These are phyloP conservation scores for Suillus sp. DNA, from an alignment of 768 basidiomycete genomes.

Conservation along the genomic window DNA sequence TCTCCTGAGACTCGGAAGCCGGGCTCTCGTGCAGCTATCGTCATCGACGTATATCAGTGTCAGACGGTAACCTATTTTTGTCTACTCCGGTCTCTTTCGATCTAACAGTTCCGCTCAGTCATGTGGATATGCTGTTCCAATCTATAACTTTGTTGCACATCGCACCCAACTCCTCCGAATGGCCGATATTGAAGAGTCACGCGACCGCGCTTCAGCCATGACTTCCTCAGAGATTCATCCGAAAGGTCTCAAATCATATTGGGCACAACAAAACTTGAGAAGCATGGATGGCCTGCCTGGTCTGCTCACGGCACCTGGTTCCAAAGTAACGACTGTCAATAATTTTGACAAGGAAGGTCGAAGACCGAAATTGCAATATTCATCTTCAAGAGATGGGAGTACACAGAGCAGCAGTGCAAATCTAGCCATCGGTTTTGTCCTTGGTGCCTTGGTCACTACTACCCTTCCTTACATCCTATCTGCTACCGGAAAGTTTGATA, in stretches of 20 bases:
- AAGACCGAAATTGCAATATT: conserved; percentile 15
- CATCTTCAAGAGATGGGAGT: not conserved
- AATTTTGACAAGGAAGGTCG: conserved; percentile 21
- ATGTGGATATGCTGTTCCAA: conserved; percentile 66
- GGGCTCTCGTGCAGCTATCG: conserved; percentile 62
- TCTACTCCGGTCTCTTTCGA: not conserved
- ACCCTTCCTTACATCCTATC: conserved; percentile 11
- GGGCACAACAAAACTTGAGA: conserved; percentile 47
- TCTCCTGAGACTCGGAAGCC: conserved; percentile 48
- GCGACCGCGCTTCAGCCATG: conserved; percentile 32
- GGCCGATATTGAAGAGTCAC: conserved; percentile 43
- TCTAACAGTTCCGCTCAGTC: conserved; percentile 41
- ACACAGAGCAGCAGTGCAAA: not conserved
- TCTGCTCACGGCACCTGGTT: conserved; percentile 33
- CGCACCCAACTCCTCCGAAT: conserved; percentile 52
- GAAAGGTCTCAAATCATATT: conserved; percentile 53
- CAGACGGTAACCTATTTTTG: conserved; percentile 34
- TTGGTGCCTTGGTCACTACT: conserved; percentile 17
- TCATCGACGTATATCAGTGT: conserved; percentile 63
- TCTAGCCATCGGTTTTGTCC: conserved; percentile 24
- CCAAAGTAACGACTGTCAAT: conserved; percentile 17
- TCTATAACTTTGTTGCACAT: conserved; percentile 58
- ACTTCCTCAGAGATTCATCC: conserved; percentile 7
- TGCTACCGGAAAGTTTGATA: not conserved
- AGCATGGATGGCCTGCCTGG: conserved; percentile 66